Evolutionary conservation across 2,329 filamentous ascomycete genomes (phyloP), one percentile per base, ranked within the genome.

Genomic region (Pseudogymnoascus sp.): DNA sequence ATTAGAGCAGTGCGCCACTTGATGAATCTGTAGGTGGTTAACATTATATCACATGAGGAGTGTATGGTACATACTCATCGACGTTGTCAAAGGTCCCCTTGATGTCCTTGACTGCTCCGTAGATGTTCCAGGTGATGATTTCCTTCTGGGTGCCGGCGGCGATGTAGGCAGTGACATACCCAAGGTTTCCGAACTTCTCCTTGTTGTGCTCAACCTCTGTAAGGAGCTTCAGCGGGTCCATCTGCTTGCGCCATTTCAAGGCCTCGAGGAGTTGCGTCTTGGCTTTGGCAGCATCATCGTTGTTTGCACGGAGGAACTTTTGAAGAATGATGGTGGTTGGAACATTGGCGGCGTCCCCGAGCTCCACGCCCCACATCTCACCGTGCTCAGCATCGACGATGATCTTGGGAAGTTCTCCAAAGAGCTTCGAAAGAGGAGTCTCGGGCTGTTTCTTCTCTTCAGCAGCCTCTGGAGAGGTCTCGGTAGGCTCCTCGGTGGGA

Each of bases 251-350:
- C 91, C 92, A 97, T 68, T 88, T 82, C 42, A 97, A 81, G 1
- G 92, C 92, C 70, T 88, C 86, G 63, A 78, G 80, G 49, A 97
- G 84, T 78, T 97, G 92, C 62, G 87, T 84, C 72, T 87, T 86
- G 14, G 92, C 90, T 72, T 87, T 87, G 61, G 80, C 79, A 5
- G 91, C 73, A 70, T 95, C 86, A 65, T 88, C 87, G 65, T 87
- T 85, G 74, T 97, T 97, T 73, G 92, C 93, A 68, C 92, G 90
- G 62, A 97, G 84, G 77, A 92, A 97, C 79, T 97, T 97, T 73
- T 96, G 91, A 58, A 97, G 80, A 60, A 97, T 84, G 69, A 96
- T 87, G 72, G 89, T 87, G 58, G 89, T 92, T 62, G 90, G 90
- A 60, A 92, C 81, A 69, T 91, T 81, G 41, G 76, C 69, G 42